Conservation (phyloP, 2,329 filamentous ascomycete species). For the Annulohypoxylon truncatum region DNA sequence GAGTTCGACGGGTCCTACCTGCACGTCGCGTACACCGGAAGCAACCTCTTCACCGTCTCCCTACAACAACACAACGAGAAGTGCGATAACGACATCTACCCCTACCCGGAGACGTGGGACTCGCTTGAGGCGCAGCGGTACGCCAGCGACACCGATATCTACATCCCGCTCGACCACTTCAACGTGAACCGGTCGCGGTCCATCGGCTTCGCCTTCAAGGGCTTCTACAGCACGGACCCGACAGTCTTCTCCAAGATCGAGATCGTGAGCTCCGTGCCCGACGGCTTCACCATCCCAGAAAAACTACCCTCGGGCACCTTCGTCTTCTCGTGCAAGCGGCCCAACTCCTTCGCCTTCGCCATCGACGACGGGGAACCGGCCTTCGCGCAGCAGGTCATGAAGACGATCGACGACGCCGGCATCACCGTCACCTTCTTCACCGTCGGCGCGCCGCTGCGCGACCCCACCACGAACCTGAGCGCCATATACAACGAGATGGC, state of each 20-base stretch:
- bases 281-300: conserved; percentile 62
- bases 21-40: conserved; percentile 72
- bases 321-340: conserved; percentile 72
- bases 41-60: conserved; percentile 71
- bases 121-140: conserved; percentile 74
- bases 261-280: conserved; percentile 67
- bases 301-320: conserved; percentile 72
- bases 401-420: conserved; percentile 68
- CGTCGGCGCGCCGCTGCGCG: conserved; percentile 71
- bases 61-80: conserved; percentile 74
- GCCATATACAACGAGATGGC: conserved; percentile 73
- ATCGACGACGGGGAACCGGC: conserved; percentile 75
- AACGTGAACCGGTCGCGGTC: conserved; percentile 66
- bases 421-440: conserved; percentile 79
- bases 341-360: conserved; percentile 77
- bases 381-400: conserved; percentile 69
- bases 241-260: conserved; percentile 68
- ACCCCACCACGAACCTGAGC: conserved; percentile 69
- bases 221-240: conserved; percentile 67
- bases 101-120: conserved; percentile 76
- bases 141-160: conserved; percentile 65
- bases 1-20: conserved; percentile 68
- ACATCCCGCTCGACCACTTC: conserved; percentile 75
- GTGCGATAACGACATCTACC: conserved; percentile 66
- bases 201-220: conserved; percentile 71